These are phyloP conservation scores for Pleoardoris graminearum DNA, from an alignment of 2,329 filamentous ascomycete species.

Conservation along the genomic window DNA sequence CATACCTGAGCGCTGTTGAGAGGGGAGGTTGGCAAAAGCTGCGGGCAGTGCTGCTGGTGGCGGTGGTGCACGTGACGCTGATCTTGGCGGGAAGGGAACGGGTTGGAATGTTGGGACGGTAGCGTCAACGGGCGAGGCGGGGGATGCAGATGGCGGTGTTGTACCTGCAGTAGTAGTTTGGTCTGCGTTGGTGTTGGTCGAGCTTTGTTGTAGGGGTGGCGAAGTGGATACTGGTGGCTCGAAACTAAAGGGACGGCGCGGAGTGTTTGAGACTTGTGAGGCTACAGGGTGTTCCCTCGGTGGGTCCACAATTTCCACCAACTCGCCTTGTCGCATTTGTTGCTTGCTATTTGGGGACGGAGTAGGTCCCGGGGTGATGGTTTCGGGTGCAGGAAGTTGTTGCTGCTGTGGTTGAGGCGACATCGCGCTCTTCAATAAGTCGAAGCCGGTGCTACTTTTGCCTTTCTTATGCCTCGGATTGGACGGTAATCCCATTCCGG, in stretches of 20 bases:
- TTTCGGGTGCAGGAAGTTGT: constrained; percentile 17
- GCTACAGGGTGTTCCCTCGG: constrained; percentile 24
- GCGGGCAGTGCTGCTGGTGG: constrained; percentile 3
- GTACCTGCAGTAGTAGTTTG: constrained; percentile 6
- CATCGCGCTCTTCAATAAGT: constrained; percentile 36
- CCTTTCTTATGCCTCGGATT: constrained; percentile 39
- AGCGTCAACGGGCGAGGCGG: neutral
- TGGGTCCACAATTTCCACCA: constrained; percentile 9
- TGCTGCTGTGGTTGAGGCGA: constrained; percentile 22
- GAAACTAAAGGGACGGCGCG: constrained; percentile 32
- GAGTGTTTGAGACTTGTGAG: constrained; percentile 22
- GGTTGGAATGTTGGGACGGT: neutral
- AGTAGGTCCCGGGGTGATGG: constrained; percentile 36
- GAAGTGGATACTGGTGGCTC: constrained; percentile 20
- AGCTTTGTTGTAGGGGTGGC: constrained; percentile 7
- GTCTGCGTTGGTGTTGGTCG: constrained; percentile 8
- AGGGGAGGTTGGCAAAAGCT: constrained; percentile 9
- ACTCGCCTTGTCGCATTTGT: constrained; percentile 15
- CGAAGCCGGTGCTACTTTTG: constrained; percentile 45
- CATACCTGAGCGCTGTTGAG: constrained; percentile 8
- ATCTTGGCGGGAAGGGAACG: constrained; percentile 1
- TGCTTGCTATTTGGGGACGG: constrained; percentile 30
- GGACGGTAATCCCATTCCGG: constrained; percentile 32
- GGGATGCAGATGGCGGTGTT: neutral
- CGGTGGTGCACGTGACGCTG: constrained; percentile 8